Evolutionary conservation across 2,329 filamentous ascomycete species (phyloP).

Genomic region (Juglanconis juglandina): DNA sequence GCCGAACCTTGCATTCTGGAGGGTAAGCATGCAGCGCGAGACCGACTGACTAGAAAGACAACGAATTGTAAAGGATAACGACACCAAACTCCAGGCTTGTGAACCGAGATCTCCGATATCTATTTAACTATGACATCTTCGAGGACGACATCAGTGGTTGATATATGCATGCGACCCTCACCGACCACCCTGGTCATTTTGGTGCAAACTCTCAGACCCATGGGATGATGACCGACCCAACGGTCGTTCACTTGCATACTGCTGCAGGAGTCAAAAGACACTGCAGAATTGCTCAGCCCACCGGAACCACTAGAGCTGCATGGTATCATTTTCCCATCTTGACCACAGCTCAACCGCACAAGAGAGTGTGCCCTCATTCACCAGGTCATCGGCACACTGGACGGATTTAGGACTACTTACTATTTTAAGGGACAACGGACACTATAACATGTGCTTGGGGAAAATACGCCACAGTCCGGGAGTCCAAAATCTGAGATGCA

Average conservation of each 20-base stretch:
- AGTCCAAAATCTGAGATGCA: conserved; percentile 9
- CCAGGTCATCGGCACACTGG: not conserved
- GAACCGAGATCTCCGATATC: conserved; percentile 2
- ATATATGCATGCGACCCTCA: conserved; percentile 15
- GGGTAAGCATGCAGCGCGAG: not conserved
- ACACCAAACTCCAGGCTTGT: conserved; percentile 3
- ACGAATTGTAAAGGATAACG: not conserved
- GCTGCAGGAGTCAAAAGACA: conserved; percentile 9
- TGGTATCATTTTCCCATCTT: conserved; percentile 1
- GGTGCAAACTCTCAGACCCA: conserved; percentile 9
- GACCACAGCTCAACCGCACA: not conserved
- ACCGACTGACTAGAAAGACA: not conserved
- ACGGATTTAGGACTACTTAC: conserved; percentile 7
- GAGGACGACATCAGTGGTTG: conserved; percentile 13
- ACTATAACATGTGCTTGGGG: conserved; percentile 2
- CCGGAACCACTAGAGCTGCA: conserved; percentile 9
- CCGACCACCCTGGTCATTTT: conserved; percentile 13
- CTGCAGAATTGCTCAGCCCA: conserved; percentile 18
- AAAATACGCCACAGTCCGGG: not conserved
- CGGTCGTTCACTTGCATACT: conserved; percentile 12
- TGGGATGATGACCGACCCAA: conserved; percentile 14
- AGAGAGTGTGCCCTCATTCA: not conserved
- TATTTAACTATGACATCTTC: conserved; percentile 8
- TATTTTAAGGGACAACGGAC: conserved; percentile 12
- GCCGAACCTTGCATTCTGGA: conserved; percentile 15